These are phyloP conservation scores for Macroventuria anomochaeta DNA, from an alignment of 2,329 filamentous ascomycete species.

Conservation along the genomic window DNA sequence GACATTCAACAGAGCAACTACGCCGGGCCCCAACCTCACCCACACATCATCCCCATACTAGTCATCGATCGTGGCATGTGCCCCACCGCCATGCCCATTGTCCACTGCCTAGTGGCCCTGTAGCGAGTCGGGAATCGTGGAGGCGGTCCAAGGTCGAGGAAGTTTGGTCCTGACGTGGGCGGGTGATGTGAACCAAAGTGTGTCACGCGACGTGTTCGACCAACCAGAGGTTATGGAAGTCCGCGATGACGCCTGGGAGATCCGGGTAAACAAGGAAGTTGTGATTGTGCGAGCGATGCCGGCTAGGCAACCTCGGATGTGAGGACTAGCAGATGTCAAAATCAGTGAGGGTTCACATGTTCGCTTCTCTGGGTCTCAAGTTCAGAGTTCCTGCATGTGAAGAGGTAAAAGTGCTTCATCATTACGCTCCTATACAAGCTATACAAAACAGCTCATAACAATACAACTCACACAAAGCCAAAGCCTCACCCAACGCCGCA, in stretches of 20 bases:
- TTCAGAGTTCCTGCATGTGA: background rate
- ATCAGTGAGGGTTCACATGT: background rate
- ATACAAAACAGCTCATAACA: background rate
- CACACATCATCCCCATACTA: slow-evolving; percentile 7
- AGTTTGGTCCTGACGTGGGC: slow-evolving; percentile 18
- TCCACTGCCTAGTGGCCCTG: slow-evolving; percentile 9
- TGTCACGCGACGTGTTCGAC: slow-evolving; percentile 14
- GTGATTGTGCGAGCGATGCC: background rate
- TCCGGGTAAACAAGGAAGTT: slow-evolving; percentile 14
- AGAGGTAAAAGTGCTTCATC: background rate
- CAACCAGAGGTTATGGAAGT: slow-evolving; percentile 13
- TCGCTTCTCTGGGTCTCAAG: background rate
- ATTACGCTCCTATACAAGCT: slow-evolving; percentile 5
- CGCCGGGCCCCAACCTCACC: slow-evolving; percentile 5
- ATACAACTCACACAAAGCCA: slow-evolving; percentile 7
- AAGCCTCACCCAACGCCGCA: slow-evolving; percentile 7
- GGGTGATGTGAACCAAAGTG: slow-evolving; percentile 13
- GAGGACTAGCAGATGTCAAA: background rate
- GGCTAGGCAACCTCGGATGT: slow-evolving; percentile 1
- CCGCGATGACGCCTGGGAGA: slow-evolving; percentile 15
- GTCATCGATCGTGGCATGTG: slow-evolving; percentile 15
- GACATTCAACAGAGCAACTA: slow-evolving; percentile 15
- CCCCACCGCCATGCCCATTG: slow-evolving; percentile 12
- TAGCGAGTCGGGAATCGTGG: slow-evolving; percentile 16
- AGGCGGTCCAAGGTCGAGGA: slow-evolving; percentile 11